Evolutionary conservation across 208 protist species (phyloP), one percentile per base, ranked within the genome.

Genomic region (Acanthamoeba sp.): DNA sequence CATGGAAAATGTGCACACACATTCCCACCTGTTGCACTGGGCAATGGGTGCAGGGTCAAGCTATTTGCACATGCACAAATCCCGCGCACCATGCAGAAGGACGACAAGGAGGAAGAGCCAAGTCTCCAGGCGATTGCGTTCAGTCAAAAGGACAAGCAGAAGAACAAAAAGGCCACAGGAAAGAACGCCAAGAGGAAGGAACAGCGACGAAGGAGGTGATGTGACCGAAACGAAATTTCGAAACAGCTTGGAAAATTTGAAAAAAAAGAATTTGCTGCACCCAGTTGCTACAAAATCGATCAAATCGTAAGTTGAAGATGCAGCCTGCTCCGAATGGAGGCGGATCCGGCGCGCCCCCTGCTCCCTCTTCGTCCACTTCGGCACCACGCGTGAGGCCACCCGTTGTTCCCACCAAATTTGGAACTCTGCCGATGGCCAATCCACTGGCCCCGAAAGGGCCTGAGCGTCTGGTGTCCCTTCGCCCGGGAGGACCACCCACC

Each of bases 141-240:
- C 29, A 40, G 32, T 20, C 12, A 29, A 20, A 34, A 40, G 66
- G n/a, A 42, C n/a, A 76, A 76, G 66, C n/a, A 76, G 29, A 40
- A 40, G 36, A 34, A 76, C n/a, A 76, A 76, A 29, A 62, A 62
- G 55, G 22, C 22, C 55, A 22, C 20, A 20, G 66, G 66, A 32
- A 76, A 76, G 66, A 76, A 76, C 36, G 66, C 66, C 66, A 34
- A 76, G 36, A 76, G 40, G 66, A 76, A 76, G 36, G 66, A 34
- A 12, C n/a, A 71, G 66, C 66, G 66, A 76, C n/a, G 66, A 29
- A 76, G 66, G 24, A 76, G 66, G 22, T 76, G 36, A 40, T n/a
- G n/a, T n/a, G n/a, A n/a, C n/a, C n/a, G n/a, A n/a, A n/a, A n/a
- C n/a, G n/a, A n/a, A n/a, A n/a, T n/a, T n/a, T n/a, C n/a, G n/a